Evolutionary conservation across 2,329 filamentous ascomycete species (phyloP), one percentile per base, ranked within the genome.

Genomic region (Zasmidium citrigriseum): DNA sequence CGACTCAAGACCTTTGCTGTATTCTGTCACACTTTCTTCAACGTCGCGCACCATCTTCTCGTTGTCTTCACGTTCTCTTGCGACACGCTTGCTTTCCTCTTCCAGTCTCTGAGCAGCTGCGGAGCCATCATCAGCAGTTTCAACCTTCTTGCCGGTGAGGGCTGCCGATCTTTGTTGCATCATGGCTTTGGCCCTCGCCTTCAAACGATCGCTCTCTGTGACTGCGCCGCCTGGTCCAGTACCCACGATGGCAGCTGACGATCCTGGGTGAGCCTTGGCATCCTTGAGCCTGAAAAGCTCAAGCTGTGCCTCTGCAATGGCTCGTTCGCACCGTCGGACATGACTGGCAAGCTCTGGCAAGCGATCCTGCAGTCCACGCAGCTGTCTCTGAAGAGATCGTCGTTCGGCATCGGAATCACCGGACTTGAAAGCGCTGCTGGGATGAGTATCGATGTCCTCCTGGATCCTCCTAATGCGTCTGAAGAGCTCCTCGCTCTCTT

Each of bases 101-200:
- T 98, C 95, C 16, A 98, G 76, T 29, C 95, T 86, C 76, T 91
- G 90, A 48, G 92, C 87, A 2, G 90, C 91, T 63, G 90, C 90
- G 23, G 84, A 82, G 63, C 93, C 89, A 64, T 96, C 90, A 60
- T 88, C 84, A 47, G 78, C 80, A 1, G 80, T 75, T 38, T 90
- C 86, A 48, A 87, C 81, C 46, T 88, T 79, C 75, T 89, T 91
- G 57, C 95, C 95, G 21, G 92, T 91, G 63, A 99, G 79, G 18
- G 95, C 93, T 56, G 95, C 95, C 66, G 95, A 93, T 59, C 95
- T 89, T 70, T 96, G 93, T 77, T 98, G 93, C 95, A 99, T 99
- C 87, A 97, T 96, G 41, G 93, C 93, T 77, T 93, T 96, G 27
- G 95, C 93, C 66, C 93, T 87, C 34, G 95, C 95, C 79, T 97